Conservation (phyloP, 257 asterid species). For the Haberlea rhodopensis region DNA sequence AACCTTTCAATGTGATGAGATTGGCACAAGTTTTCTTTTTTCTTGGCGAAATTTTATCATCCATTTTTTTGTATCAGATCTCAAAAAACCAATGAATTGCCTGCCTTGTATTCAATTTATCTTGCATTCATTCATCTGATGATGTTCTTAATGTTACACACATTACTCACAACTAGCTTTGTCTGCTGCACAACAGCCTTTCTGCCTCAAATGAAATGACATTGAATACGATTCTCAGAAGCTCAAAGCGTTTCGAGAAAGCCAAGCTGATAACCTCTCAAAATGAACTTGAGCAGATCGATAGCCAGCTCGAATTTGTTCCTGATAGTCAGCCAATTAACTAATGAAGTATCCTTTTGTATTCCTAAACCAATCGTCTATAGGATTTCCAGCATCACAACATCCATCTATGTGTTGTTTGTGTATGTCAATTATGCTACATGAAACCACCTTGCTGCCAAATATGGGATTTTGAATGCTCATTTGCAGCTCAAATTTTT, state of each 20-base stretch:
- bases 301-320: constrained; percentile 44
- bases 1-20: background rate
- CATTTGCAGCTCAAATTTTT: background rate
- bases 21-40: background rate
- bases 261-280: constrained; percentile 59
- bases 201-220: constrained; percentile 31
- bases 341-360: background rate
- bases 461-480: background rate
- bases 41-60: background rate
- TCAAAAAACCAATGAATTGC: background rate
- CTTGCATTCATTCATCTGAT: too few species aligned
- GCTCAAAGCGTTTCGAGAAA: constrained; percentile 70
- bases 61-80: background rate
- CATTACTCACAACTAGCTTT: constrained; percentile 8
- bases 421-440: background rate
- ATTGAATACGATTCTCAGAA: constrained; percentile 55
- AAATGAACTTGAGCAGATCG: constrained; percentile 34
- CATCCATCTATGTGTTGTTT: background rate
- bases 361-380: background rate
- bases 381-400: background rate
- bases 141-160: constrained; percentile 4
- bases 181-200: constrained; percentile 37
- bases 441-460: background rate
- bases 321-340: constrained; percentile 43
- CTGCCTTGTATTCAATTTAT: constrained; percentile 1